phyloP scores from a whole-genome alignment of 345 rosid genomes.

The Nasturtium officinale region DNA sequence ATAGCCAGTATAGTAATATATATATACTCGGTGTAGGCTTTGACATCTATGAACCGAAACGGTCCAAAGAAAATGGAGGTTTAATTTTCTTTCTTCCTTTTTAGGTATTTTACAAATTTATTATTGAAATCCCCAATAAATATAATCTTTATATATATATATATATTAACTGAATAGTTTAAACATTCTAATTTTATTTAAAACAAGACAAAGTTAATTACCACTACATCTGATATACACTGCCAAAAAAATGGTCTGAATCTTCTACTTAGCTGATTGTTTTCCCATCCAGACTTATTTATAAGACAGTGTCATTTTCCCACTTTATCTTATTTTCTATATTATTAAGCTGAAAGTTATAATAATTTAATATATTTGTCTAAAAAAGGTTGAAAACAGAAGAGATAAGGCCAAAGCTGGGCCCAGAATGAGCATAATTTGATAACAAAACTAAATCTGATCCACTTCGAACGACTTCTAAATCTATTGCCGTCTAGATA shows the following conservation, averaged over 20 bases:
- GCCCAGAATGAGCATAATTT: constrained; percentile 36
- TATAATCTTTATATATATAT: too few species aligned
- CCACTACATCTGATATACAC: not conserved
- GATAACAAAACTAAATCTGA: constrained; percentile 27
- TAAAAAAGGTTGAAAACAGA: not conserved
- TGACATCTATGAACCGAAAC: not conserved
- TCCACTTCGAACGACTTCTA: constrained; percentile 18
- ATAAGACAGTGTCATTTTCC: not conserved
- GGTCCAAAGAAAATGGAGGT: not conserved
- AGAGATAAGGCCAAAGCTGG: constrained; percentile 39
- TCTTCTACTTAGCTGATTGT: not conserved
- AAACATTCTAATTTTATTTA: too few species aligned
- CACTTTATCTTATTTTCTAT: not conserved
- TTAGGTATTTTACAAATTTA: not conserved
- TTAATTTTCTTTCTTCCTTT: too few species aligned
- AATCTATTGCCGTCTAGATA: not conserved
- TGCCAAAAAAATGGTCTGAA: not conserved
- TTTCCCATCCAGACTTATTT: not conserved
- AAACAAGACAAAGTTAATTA: not conserved
- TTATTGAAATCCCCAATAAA: not conserved
- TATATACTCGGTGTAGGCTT: not conserved
- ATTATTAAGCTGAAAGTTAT: not conserved
- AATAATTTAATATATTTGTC: not conserved
- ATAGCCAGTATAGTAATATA: too few species aligned
- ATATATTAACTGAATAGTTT: too few species aligned